Evolutionary conservation across 257 asterid species (phyloP), one percentile per base, ranked within the genome.

Genomic region (Paraleonurus japonicus): DNA sequence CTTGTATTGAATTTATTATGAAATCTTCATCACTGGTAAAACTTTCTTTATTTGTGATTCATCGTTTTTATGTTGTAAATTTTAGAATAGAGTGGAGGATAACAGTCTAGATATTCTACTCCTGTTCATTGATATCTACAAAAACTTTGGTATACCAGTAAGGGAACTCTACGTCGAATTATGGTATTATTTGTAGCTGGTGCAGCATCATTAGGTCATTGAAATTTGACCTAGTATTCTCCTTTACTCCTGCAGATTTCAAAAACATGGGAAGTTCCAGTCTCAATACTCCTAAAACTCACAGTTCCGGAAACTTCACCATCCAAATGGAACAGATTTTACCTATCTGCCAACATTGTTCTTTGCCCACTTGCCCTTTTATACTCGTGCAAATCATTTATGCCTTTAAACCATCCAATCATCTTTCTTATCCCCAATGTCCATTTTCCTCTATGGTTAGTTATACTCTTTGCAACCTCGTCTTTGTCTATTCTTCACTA

Each of bases 321-420:
- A 27, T 80, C 84, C 15, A 75, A 88, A 65, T 95, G 99, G 99
- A 95, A 85, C 87, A 80, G 96, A 83, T 89, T 86, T 61, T 95
- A 87, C 67, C 93, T 80, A 43, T 92, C 99, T 59, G 89, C 95
- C 70, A 95, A 89, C 55, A 74, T 92, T 20, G 92, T 86, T 65
- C 85, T 95, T 54, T 89, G 95, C 53, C 99, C 99, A 45, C 89
- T 95, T 20, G 92, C 88, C 67, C 89, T 95, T 70, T 27, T 89
- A 43, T 88, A 76, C 81, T 85, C 98, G 1, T 95, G 93, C 87
- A 87, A 79, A 79, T 85, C 96, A 59, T 85, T 94, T 57, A 80
- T 94, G 88, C 86, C 97, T 23, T 72, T 88, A 43, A 77, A 83
- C 79, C 96, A 92, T 76, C 92, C 96, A 5, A 78, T 95, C n/a